phyloP scores from a whole-genome alignment of 2,329 filamentous ascomycete species.

The Claviceps sorghi region DNA sequence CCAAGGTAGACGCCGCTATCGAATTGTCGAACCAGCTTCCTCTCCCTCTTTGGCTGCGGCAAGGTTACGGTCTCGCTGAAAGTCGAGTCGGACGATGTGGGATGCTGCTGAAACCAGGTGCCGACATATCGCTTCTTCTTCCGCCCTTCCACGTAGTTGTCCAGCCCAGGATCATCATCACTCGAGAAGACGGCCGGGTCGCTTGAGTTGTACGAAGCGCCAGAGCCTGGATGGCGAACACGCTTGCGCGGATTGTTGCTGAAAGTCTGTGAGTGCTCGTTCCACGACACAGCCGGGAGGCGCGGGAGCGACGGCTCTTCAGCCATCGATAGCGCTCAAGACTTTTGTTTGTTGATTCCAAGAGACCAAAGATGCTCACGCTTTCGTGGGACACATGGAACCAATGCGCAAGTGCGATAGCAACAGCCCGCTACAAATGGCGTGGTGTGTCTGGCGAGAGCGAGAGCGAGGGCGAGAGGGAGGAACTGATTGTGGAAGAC shows the following conservation, averaged over 20 bases:
- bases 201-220: constrained; percentile 42
- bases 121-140: constrained; percentile 51
- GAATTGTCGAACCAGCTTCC: constrained; percentile 41
- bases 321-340: constrained; percentile 14
- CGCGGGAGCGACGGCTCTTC: constrained; percentile 28
- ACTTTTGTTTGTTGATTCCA: background rate
- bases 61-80: constrained; percentile 25
- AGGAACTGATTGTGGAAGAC: background rate
- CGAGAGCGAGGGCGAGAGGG: background rate
- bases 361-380: background rate
- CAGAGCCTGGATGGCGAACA: constrained; percentile 16
- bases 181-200: constrained; percentile 59
- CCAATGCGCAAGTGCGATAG: background rate
- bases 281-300: constrained; percentile 24
- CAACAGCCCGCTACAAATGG: background rate
- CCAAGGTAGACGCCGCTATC: constrained; percentile 59
- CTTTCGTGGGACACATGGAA: background rate
- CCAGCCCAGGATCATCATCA: constrained; percentile 53
- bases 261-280: constrained; percentile 24
- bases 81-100: constrained; percentile 33
- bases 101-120: constrained; percentile 51
- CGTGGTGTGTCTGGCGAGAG: background rate
- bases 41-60: constrained; percentile 26
- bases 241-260: constrained; percentile 26
- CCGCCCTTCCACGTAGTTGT: constrained; percentile 45